phyloP scores from a whole-genome alignment of 2,329 filamentous ascomycete species.

The Macroventuria anomochaeta region DNA sequence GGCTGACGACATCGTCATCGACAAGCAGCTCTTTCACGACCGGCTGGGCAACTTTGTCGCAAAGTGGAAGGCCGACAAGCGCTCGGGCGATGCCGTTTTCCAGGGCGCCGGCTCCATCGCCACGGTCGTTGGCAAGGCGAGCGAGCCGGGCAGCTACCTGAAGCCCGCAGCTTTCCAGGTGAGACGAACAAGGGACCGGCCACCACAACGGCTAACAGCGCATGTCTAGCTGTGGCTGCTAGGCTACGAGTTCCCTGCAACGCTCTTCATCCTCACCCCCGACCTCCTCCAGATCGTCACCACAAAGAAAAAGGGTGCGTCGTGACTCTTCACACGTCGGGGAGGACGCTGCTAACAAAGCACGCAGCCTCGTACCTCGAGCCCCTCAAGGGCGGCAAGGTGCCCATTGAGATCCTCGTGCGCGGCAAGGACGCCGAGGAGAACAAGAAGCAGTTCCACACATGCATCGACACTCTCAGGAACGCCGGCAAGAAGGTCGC shows the following conservation, averaged over 20 bases:
- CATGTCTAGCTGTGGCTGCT: conserved; percentile 87
- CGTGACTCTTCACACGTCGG: not conserved
- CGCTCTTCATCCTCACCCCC: conserved; percentile 87
- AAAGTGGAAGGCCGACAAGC: conserved; percentile 96
- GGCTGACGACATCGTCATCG: conserved; percentile 84
- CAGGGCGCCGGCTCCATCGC: conserved; percentile 85
- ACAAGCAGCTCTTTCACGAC: conserved; percentile 91
- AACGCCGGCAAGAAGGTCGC: conserved; percentile 90
- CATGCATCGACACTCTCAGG: conserved; percentile 86
- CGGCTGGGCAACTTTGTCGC: conserved; percentile 85
- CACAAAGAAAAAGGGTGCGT: conserved; percentile 91
- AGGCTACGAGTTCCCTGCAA: conserved; percentile 97
- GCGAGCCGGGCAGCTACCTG: conserved; percentile 80
- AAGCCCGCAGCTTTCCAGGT: conserved; percentile 98
- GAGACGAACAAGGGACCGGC: conserved; percentile 52
- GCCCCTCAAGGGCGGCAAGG: conserved; percentile 87
- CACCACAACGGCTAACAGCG: conserved; percentile 36
- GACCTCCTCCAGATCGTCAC: conserved; percentile 92
- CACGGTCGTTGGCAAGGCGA: conserved; percentile 90
- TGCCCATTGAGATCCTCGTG: conserved; percentile 89
- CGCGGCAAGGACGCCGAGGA: conserved; percentile 89
- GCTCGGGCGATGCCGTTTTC: conserved; percentile 83
- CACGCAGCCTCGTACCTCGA: conserved; percentile 85
- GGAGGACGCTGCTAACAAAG: conserved; percentile 51
- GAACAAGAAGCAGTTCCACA: conserved; percentile 88